Evolutionary conservation across 108 stramenopile species (phyloP).

Genomic region (Nitzschia sp.): DNA sequence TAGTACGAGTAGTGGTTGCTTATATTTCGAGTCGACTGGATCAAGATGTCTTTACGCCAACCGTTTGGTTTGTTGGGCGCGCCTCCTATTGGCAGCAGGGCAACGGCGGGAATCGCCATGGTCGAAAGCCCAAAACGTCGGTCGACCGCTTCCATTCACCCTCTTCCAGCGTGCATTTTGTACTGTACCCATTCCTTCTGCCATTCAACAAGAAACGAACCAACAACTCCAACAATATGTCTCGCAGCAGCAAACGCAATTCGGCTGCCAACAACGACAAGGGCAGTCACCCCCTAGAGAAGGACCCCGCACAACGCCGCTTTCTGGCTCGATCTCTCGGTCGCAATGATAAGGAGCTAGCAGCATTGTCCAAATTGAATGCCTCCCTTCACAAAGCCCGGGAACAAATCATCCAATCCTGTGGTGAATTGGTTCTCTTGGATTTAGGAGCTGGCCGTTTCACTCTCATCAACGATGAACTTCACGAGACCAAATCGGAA

Average conservation of each 20-base stretch:
- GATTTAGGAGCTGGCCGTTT: conserved; percentile 45
- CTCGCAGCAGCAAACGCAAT: not conserved
- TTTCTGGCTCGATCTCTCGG: conserved; percentile 51
- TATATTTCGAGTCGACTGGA: too few species aligned
- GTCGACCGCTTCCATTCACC: too few species aligned
- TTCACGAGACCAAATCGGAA: conserved; percentile 13
- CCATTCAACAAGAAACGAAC: conserved; percentile 29
- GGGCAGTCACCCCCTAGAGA: conserved; percentile 33
- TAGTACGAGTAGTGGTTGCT: too few species aligned
- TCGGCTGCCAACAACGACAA: not conserved
- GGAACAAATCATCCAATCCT: conserved; percentile 23
- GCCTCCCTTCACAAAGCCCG: conserved; percentile 35
- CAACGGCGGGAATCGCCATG: too few species aligned
- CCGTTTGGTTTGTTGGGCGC: too few species aligned
- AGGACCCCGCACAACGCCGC: conserved; percentile 26
- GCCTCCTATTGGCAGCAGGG: too few species aligned
- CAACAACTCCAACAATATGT: not conserved
- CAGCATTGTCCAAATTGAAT: conserved; percentile 42
- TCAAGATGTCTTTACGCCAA: too few species aligned
- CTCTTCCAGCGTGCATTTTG: conserved; percentile 4
- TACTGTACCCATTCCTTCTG: conserved; percentile 2
- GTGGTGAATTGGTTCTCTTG: conserved; percentile 42
- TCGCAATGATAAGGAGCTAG: conserved; percentile 50
- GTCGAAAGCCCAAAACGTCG: too few species aligned
- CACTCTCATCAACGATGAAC: conserved; percentile 34